Evolutionary conservation across 495 filamentous ascomycete species (phyloP).

Genomic region (Lepidopterella palustris): DNA sequence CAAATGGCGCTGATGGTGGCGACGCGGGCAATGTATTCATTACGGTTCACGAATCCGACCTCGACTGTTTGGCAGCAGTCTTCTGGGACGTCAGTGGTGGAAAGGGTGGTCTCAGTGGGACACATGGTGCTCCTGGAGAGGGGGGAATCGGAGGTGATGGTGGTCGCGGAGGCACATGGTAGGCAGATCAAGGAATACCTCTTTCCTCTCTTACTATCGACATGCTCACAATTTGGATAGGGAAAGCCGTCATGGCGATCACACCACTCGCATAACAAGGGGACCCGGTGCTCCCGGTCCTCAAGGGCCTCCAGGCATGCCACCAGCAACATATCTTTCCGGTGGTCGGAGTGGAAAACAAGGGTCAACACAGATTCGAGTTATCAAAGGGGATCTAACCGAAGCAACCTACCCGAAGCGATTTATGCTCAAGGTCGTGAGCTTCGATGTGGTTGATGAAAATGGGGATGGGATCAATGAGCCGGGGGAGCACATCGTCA

Average conservation of each 20-base stretch:
- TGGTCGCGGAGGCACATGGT: constrained; percentile 26
- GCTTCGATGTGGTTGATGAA: constrained; percentile 42
- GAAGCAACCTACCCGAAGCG: constrained; percentile 32
- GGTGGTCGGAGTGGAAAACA: constrained; percentile 26
- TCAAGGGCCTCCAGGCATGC: constrained; percentile 27
- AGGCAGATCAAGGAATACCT: constrained; percentile 1
- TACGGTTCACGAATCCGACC: constrained; percentile 22
- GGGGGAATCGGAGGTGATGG: constrained; percentile 28
- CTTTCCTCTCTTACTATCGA: constrained; percentile 8
- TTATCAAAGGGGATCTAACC: constrained; percentile 32
- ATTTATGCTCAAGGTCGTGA: constrained; percentile 36
- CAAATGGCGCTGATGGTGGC: constrained; percentile 22
- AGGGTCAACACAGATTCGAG: constrained; percentile 32
- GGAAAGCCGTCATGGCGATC: constrained; percentile 15
- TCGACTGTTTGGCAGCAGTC: constrained; percentile 15
- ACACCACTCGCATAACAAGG: background rate
- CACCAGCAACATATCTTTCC: constrained; percentile 15
- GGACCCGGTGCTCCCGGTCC: constrained; percentile 19
- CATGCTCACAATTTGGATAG: constrained; percentile 16
- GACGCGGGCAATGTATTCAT: constrained; percentile 22
- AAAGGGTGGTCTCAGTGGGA: constrained; percentile 26
- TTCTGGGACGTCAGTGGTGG: constrained; percentile 18
- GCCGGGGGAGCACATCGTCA: constrained; percentile 41
- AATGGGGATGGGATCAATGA: constrained; percentile 44
- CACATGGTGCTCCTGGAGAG: constrained; percentile 22